Evolutionary conservation across 768 basidiomycete genomes (phyloP), one percentile per base, ranked within the genome.

Genomic region (Sporobolomyces roseus): DNA sequence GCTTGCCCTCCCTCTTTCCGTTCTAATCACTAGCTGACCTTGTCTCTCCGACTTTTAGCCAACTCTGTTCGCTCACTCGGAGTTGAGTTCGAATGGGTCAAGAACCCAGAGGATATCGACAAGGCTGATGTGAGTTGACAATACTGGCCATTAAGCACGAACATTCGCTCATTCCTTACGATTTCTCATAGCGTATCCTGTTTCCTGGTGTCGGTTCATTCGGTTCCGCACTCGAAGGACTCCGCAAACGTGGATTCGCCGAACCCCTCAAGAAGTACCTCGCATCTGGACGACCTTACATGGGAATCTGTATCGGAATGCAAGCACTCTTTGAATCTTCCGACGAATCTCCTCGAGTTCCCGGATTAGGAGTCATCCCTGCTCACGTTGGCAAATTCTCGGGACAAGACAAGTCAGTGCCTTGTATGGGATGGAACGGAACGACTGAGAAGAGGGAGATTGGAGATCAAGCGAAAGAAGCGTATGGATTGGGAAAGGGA

Each of bases 131-230:
- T 97, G 78, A 83, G 93, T 84, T 43, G 29, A 51, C n/a, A n/a
- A n/a, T n/a, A n/a, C n/a, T n/a, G n/a, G n/a, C n/a, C n/a, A n/a
- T n/a, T n/a, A n/a, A n/a, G n/a, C n/a, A n/a, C n/a, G n/a, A n/a
- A n/a, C n/a, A n/a, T n/a, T n/a, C n/a, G 45, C 45, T 46, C 12
- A 46, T 29, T 32, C 50, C 50, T 27, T 36, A 4, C 30, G 23
- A 23, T 9, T 21, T 12, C 46, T 17, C n/a, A n/a, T 76, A 99
- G 96, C 88, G 85, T 79, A 86, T 99, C 77, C 83, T 99, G 74
- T 98, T 99, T 79, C 96, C 96, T 53, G 96, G 96, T 10, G 94
- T 98, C 52, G 96, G 96, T 23, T 86, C 91, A 3, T 98, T 97
- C 77, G 87, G 88, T 56, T 87, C 88, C 25, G 94, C 94, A 16